Evolutionary conservation across 495 filamentous ascomycete species (phyloP).

Genomic region (Pyrenopolyporus hunteri): DNA sequence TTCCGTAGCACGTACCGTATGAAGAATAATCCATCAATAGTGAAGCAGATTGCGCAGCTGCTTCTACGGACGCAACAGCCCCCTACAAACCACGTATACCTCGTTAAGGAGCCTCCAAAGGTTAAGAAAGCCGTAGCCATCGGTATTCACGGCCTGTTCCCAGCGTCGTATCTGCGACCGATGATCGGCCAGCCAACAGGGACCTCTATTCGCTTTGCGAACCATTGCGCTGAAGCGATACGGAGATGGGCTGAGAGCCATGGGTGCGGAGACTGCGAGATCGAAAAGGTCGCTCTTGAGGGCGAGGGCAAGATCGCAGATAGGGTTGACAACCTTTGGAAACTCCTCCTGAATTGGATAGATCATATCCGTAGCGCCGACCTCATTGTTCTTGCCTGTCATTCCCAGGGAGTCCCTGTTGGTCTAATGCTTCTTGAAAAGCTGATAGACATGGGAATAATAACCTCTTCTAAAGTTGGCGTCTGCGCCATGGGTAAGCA

Average conservation of each 20-base stretch:
- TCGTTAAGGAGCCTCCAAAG: constrained; percentile 70
- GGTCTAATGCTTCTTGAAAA: constrained; percentile 92
- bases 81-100: constrained; percentile 70
- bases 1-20: constrained; percentile 71
- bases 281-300: constrained; percentile 93
- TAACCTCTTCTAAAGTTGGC: constrained; percentile 72
- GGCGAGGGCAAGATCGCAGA: constrained; percentile 97
- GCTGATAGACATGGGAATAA: constrained; percentile 77
- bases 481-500: constrained; percentile 79
- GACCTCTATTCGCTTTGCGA: constrained; percentile 92
- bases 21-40: constrained; percentile 70
- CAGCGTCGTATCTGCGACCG: constrained; percentile 79
- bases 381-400: constrained; percentile 86
- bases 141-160: constrained; percentile 93
- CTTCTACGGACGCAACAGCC: constrained; percentile 66
- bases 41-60: constrained; percentile 72
- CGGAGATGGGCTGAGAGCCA: constrained; percentile 76
- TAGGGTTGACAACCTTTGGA: constrained; percentile 90
- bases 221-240: constrained; percentile 83
- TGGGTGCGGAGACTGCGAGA: constrained; percentile 66
- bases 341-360: constrained; percentile 92
- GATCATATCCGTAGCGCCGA: constrained; percentile 86
- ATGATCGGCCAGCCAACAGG: constrained; percentile 94
- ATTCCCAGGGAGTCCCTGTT: constrained; percentile 95
- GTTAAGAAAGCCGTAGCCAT: constrained; percentile 88